Percentiles rank a stretch among this genome's conserved stretches.
These are phyloP conservation scores for Penicillium freii DNA, from an alignment of 2,329 filamentous ascomycete species.

Conservation along the genomic window DNA sequence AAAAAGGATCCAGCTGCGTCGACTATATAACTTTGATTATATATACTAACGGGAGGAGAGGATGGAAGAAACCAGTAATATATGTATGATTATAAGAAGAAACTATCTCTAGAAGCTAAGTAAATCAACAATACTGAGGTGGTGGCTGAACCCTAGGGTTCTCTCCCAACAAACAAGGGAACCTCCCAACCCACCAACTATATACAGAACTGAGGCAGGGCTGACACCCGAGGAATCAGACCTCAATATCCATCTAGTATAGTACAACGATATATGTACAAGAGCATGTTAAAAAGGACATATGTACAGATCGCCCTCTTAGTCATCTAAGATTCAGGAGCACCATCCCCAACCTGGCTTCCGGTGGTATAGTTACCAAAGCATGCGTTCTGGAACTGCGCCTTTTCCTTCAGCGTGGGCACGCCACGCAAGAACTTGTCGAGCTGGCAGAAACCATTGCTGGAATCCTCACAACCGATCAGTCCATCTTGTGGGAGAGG, in stretches of 20 bases:
- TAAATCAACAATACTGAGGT: too few relatives aligned
- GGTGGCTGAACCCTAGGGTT: too few relatives aligned
- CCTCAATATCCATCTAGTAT: not conserved
- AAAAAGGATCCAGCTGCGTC: not conserved
- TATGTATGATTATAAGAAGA: too few relatives aligned
- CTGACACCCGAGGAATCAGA: too few relatives aligned
- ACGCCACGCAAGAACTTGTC: slow-evolving; percentile 28
- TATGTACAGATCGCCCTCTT: not conserved
- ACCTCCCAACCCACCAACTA: too few relatives aligned
- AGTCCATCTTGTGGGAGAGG: slow-evolving; percentile 31
- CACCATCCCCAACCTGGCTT: slow-evolving; percentile 28
- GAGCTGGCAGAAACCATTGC: slow-evolving; percentile 33
- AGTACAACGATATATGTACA: not conserved
- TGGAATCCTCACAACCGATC: slow-evolving; percentile 23
- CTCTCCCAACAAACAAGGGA: too few relatives aligned
- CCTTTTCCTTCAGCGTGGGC: slow-evolving; percentile 24
- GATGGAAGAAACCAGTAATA: too few relatives aligned
- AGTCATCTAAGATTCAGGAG: slow-evolving; percentile 8
- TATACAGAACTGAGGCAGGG: too few relatives aligned
- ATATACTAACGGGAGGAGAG: not conserved
- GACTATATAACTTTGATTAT: not conserved
- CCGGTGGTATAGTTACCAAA: slow-evolving; percentile 28
- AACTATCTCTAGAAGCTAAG: too few relatives aligned
- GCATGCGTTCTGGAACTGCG: slow-evolving; percentile 32
- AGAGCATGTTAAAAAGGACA: not conserved